A percentile compares a stretch with the other conserved stretches of the same genome.
These are phyloP conservation scores for Salix dunnii DNA, from an alignment of 345 rosid species.

Conservation along the genomic window DNA sequence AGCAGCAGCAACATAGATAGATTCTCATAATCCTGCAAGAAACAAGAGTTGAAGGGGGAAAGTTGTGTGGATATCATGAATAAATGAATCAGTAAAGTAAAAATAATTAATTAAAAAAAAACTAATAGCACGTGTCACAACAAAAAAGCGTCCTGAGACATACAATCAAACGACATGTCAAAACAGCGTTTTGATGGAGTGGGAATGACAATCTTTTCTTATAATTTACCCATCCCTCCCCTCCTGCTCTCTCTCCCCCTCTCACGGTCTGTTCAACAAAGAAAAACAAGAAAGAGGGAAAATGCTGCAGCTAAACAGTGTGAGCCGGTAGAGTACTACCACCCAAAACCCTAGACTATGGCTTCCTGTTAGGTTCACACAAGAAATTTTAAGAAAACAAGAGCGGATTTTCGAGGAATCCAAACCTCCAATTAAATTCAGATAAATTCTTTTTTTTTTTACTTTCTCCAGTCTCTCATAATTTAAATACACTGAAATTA, in stretches of 20 bases:
- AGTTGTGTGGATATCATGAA: neutral
- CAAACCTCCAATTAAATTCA: too few relatives aligned
- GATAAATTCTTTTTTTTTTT: too few relatives aligned
- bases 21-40: neutral
- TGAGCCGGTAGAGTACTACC: conserved; percentile 4
- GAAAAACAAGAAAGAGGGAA: neutral
- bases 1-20: too few relatives aligned
- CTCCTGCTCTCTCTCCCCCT: neutral
- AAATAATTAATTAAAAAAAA: neutral
- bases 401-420: too few relatives aligned
- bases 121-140: neutral
- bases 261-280: neutral
- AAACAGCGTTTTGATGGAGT: neutral
- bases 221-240: neutral
- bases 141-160: neutral
- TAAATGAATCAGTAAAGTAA: neutral
- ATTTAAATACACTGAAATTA: too few relatives aligned
- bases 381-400: too few relatives aligned
- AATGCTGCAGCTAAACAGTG: conserved; percentile 38
- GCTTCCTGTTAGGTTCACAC: too few relatives aligned
- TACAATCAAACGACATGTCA: neutral
- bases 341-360: conserved; percentile 33
- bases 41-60: neutral
- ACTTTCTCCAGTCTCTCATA: too few relatives aligned
- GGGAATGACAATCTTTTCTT: neutral